Conservation (phyloP, 2,329 filamentous ascomycete genomes). For the Xylariomycetidae sp. region DNA sequence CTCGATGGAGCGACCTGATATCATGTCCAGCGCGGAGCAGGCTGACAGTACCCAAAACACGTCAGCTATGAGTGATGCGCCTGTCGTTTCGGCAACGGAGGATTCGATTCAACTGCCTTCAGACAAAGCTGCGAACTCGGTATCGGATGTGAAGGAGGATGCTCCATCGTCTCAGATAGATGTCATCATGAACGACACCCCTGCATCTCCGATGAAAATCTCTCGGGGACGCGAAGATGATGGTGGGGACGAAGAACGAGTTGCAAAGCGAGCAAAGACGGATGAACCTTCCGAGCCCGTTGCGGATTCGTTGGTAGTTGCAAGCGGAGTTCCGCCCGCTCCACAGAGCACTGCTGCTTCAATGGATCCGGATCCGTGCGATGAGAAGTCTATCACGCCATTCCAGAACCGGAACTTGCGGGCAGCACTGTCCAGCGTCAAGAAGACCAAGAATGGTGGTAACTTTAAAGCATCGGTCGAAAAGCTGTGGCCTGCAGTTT, state of each 20-base stretch:
- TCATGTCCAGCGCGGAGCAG: conserved; percentile 15
- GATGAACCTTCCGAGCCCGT: conserved; percentile 40
- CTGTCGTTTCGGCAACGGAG: conserved; percentile 23
- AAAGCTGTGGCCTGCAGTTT: conserved; percentile 68
- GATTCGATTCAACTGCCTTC: conserved; percentile 26
- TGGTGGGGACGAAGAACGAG: conserved; percentile 58
- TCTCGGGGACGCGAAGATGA: conserved; percentile 78
- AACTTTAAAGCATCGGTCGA: conserved; percentile 77
- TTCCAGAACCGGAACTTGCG: conserved; percentile 33
- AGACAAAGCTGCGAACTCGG: conserved; percentile 19
- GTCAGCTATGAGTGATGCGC: conserved; percentile 15
- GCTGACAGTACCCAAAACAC: conserved; percentile 18
- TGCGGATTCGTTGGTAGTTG: conserved; percentile 21
- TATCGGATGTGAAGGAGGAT: conserved; percentile 15
- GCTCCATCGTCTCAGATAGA: conserved; percentile 18
- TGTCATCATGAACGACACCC: conserved; percentile 18
- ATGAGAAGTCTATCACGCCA: conserved; percentile 41
- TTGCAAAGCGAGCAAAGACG: conserved; percentile 76
- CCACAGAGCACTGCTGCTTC: conserved; percentile 24
- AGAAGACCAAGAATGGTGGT: conserved; percentile 77
- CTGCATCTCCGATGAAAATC: conserved; percentile 44
- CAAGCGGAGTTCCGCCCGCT: conserved; percentile 12
- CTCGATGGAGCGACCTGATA: conserved; percentile 15
- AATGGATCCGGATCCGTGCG: conserved; percentile 28
- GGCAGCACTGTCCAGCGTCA: conserved; percentile 66